Evolutionary conservation across 805 yeast genomes (phyloP).

Genomic region (Wickerhamiella allomyrinae): DNA sequence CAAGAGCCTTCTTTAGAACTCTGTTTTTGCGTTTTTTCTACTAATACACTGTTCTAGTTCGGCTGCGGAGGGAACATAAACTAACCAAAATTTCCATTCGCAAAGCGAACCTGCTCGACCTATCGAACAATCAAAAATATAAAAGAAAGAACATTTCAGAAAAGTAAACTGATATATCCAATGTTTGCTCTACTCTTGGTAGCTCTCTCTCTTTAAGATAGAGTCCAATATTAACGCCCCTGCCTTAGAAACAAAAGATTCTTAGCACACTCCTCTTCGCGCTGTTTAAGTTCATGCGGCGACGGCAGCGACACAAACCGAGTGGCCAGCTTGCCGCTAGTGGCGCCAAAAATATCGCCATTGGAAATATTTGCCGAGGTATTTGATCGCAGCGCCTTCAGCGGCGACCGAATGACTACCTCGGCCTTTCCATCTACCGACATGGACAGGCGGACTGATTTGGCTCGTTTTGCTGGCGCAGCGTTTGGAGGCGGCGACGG

Average conservation of each 20-base stretch:
- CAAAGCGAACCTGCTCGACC: too few relatives aligned
- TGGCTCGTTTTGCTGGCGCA: constrained; percentile 10
- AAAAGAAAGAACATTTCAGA: too few relatives aligned
- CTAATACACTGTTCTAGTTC: too few relatives aligned
- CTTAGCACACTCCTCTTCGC: constrained; percentile 25
- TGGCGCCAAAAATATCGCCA: too few relatives aligned
- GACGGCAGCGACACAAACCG: constrained; percentile 14
- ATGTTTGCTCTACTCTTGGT: too few relatives aligned
- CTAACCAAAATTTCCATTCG: too few relatives aligned
- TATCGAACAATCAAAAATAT: too few relatives aligned
- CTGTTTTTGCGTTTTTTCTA: too few relatives aligned
- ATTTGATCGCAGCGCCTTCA: constrained; percentile 10
- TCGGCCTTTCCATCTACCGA: constrained; percentile 29
- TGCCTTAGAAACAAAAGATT: constrained; percentile 23
- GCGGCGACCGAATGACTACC: constrained; percentile 22
- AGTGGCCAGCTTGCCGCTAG: constrained; percentile 7
- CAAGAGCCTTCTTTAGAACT: too few relatives aligned
- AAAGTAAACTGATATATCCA: too few relatives aligned
- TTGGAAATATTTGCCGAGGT: background rate
- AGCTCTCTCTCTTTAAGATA: too few relatives aligned
- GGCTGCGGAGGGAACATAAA: too few relatives aligned
- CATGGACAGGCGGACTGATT: constrained; percentile 22
- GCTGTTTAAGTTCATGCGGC: constrained; percentile 7
- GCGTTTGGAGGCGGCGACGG: constrained; percentile 2
- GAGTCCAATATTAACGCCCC: constrained; percentile 21